Base-by-base conservation (phyloP, 31 red algal species). In the Endocladia muricata region DNA sequence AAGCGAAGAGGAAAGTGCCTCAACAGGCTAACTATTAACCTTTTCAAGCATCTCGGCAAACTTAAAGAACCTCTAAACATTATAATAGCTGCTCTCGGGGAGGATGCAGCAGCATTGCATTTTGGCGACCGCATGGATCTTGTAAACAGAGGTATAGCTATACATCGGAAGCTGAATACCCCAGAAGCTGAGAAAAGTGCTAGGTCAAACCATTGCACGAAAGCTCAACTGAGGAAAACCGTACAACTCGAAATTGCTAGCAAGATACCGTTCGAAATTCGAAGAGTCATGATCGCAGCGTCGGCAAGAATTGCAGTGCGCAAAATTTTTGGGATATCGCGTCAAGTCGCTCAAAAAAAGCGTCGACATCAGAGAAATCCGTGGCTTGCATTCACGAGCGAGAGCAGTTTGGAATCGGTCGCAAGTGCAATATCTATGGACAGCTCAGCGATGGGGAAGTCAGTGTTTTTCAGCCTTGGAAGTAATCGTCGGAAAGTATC, bases 281-380 rank as follows among this genome's bases (percentile, higher is more conserved):
- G 47, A 1, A 35, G 17, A 15, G 4, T 42, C 29, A 15, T 81
- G 49, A 37, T 38, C 7, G 41, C 49, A 52, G 9, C 37, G n/a
- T 19, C 28, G 4, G 58, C 69, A 31, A 76, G 55, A 26, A 34
- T 76, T 51, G 52, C 3, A 2, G 55, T 85, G 30, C 68, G 81
- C 8, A 85, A 85, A 55, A 85, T 85, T 55, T 76, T 56, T 51
- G 81, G 81, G 1, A 76, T 70, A 54, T 85, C 81, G 1, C 41
- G 74, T 74, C 41, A 59, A 73, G 32, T 61, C 40, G 13, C 55
- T 39, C 25, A 64, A 65, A 74, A 26, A 47, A 19, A 37, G 54
- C 40, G 41, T 47, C 41, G 62, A 76, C 25, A 40, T 31, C 2
- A 56, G 22, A 23, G 61, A 30, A 61, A 68, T 68, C 33, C 31